Evolutionary conservation across 140 eudicot species (phyloP).

Genomic region (Cichorium intybus): DNA sequence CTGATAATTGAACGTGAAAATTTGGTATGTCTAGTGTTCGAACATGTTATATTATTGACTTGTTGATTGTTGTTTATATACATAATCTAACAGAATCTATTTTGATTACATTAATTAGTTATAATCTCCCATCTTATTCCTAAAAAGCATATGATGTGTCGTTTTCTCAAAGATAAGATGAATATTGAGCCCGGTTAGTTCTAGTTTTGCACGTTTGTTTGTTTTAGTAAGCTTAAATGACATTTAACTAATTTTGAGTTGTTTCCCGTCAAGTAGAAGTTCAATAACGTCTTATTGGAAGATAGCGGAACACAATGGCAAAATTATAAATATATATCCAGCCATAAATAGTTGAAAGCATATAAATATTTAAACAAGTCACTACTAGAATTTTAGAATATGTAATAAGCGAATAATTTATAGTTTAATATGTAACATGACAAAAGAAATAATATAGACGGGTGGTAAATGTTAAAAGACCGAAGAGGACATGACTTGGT

Average conservation of each 20-base stretch:
- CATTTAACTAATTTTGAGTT: constrained; percentile 28
- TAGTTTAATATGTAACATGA: too few species aligned
- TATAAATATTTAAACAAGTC: too few species aligned
- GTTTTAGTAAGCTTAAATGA: constrained; percentile 32
- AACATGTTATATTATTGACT: not conserved
- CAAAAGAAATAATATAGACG: not conserved
- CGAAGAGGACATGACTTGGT: not conserved
- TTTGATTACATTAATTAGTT: constrained; percentile 14
- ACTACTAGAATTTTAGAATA: too few species aligned
- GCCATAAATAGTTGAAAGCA: not conserved
- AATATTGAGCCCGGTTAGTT: constrained; percentile 22
- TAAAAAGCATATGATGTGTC: constrained; percentile 22
- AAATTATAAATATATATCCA: not conserved
- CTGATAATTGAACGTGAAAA: not conserved
- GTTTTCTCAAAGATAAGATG: constrained; percentile 34
- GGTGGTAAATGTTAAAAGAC: not conserved
- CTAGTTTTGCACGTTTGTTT: constrained; percentile 20
- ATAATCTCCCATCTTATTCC: constrained; percentile 36
- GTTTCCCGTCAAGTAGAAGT: constrained; percentile 31
- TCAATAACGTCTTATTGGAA: not conserved
- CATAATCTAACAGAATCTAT: constrained; percentile 5
- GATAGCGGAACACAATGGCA: constrained; percentile 12
- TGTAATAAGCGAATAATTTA: too few species aligned
- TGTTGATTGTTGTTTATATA: not conserved
- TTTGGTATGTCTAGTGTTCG: not conserved